Evolutionary conservation across 768 basidiomycete species (phyloP), one percentile per base, ranked within the genome.

Genomic region (Phaffia tasmanica): DNA sequence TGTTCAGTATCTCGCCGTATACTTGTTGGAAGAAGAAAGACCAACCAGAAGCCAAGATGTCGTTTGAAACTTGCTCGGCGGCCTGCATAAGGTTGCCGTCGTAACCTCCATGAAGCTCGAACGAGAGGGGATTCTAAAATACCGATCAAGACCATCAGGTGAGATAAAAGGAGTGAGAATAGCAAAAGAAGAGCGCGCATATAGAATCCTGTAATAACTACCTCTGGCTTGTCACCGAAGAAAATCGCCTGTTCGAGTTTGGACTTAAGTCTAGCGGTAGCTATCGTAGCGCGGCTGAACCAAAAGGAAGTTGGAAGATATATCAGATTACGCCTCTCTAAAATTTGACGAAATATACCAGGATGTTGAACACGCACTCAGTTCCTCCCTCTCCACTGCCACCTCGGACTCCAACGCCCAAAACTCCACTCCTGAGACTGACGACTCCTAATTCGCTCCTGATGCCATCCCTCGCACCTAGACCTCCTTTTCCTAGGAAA

Each of bases 11-110:
- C 53, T n/a, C 16, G 21, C 3, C 46, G n/a, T 29, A 29, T 62
- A 16, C 57, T 57, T 16, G n/a, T 27, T 42, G n/a, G 16, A 29
- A 27, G 5, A n/a, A 27, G 29, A 23, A 19, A 19, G 15, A 64
- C 79, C 63, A 57, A 89, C 90, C 83, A 64, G 89, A 93, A 65
- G 83, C 79, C 11, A 94, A 77, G 25, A 79, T 75, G 42, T 76
- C 76, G 8, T 69, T 62, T 42, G 74, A 75, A 21, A 78, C 75
- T 0, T 70, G 70, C 62, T 76, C 74, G 9, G 74, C 73, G 0
- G 78, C 78, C 15, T 62, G 70, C 1, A 74, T 72, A 15, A 76
- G 65, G 68, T 78, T 75, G 4, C 77, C 78, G 50, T 74, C 71
- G 19, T 72, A 71, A 0, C 72, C 74, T 4, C 69, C 65, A n/a